Conservation (phyloP, 2,329 filamentous ascomycete genomes). For the Ceratocystis ficicola region DNA sequence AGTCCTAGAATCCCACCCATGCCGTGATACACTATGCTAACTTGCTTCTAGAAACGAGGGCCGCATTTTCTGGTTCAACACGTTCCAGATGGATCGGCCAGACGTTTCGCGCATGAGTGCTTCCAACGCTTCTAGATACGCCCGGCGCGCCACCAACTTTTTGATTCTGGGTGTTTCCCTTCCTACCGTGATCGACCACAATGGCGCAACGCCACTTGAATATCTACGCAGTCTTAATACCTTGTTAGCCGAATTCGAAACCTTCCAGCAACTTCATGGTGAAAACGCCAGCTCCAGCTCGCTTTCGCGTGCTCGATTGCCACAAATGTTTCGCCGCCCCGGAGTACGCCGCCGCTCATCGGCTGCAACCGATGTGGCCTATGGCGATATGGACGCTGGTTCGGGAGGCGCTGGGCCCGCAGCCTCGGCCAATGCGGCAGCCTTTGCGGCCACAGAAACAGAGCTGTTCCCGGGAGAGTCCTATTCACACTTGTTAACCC, state of each 20-base stretch:
- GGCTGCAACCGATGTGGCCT: slow-evolving; percentile 33
- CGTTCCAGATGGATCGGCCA: slow-evolving; percentile 73
- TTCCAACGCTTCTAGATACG: slow-evolving; percentile 71
- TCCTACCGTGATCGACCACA: slow-evolving; percentile 78
- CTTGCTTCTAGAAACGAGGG: slow-evolving; percentile 61
- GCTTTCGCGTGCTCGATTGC: slow-evolving; percentile 65
- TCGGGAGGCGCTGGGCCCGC: slow-evolving; percentile 25
- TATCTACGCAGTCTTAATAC: slow-evolving; percentile 79
- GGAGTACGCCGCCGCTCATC: slow-evolving; percentile 42
- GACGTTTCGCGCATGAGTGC: slow-evolving; percentile 75
- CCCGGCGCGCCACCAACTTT: slow-evolving; percentile 84
- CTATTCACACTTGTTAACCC: slow-evolving; percentile 81
- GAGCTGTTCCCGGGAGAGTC: slow-evolving; percentile 72
- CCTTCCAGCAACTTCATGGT: slow-evolving; percentile 77
- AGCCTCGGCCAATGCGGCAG: slow-evolving; percentile 37
- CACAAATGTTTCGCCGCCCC: slow-evolving; percentile 68
- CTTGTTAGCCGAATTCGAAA: slow-evolving; percentile 81
- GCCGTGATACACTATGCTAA: background rate
- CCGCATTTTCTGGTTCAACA: slow-evolving; percentile 96
- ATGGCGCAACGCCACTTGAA: slow-evolving; percentile 65
- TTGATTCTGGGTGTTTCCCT: slow-evolving; percentile 85
- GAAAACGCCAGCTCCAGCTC: slow-evolving; percentile 60
- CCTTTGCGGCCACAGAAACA: slow-evolving; percentile 46
- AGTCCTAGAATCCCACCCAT: background rate
- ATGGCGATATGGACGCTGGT: slow-evolving; percentile 27